phyloP scores from a whole-genome alignment of 2,329 filamentous ascomycete species.

The Venturia pyrina region DNA sequence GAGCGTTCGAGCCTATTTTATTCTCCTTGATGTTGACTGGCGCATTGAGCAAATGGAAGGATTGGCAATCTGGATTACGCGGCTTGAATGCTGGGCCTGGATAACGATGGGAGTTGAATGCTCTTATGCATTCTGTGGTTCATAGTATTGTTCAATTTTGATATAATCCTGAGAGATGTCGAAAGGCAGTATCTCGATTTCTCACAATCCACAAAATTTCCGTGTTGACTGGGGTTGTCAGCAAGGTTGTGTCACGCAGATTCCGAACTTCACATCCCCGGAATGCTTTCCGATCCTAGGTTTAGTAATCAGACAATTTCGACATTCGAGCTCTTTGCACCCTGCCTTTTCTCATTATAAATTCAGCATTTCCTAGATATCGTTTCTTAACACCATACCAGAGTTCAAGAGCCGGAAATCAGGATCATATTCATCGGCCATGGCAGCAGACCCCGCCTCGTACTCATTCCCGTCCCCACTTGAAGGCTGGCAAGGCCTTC shows the following conservation, averaged over 20 bases:
- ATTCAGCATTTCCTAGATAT: background rate
- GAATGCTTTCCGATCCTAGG: too few relatives aligned
- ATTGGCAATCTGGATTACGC: background rate
- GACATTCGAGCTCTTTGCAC: too few relatives aligned
- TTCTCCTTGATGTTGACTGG: background rate
- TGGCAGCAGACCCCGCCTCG: constrained; percentile 26
- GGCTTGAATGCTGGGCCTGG: background rate
- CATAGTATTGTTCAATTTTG: background rate
- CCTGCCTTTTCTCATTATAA: background rate
- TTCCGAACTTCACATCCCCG: too few relatives aligned
- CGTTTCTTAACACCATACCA: background rate
- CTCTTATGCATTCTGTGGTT: background rate
- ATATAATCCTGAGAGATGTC: background rate
- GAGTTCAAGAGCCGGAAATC: background rate
- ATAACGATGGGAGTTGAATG: background rate
- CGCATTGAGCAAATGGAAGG: background rate
- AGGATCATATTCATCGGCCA: background rate
- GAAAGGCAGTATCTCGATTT: background rate
- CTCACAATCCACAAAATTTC: background rate
- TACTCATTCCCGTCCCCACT: constrained; percentile 48
- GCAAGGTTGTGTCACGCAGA: too few relatives aligned
- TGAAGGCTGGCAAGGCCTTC: constrained; percentile 46
- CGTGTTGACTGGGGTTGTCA: background rate
- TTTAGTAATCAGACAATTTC: too few relatives aligned
- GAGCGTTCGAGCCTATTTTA: background rate